Evolutionary conservation across 2,329 filamentous ascomycete species (phyloP).

Genomic region (Aspergillus pseudoglaucus): DNA sequence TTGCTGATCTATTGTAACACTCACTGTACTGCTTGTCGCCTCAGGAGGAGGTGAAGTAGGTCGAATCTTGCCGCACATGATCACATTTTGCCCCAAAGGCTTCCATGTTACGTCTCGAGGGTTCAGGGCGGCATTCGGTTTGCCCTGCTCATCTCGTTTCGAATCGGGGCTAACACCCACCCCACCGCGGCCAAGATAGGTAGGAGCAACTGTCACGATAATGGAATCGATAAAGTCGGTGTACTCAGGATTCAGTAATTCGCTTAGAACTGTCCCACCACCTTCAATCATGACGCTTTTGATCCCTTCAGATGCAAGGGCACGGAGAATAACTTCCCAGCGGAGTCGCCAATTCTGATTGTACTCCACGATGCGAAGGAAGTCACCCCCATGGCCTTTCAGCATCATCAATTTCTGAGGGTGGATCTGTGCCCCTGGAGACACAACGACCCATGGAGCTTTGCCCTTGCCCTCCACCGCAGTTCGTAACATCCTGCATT

Average conservation of each 20-base stretch:
- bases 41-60: slow-evolving; percentile 1
- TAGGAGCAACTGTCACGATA: slow-evolving; percentile 83
- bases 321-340: slow-evolving; percentile 60
- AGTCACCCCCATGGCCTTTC: slow-evolving; percentile 43
- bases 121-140: slow-evolving; percentile 56
- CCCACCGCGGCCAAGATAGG: slow-evolving; percentile 78
- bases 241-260: slow-evolving; percentile 60
- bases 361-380: slow-evolving; percentile 34
- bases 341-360: slow-evolving; percentile 44
- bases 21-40: not conserved
- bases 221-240: slow-evolving; percentile 65
- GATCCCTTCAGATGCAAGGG: slow-evolving; percentile 55
- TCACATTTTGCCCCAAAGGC: slow-evolving; percentile 73
- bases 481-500: slow-evolving; percentile 60
- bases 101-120: slow-evolving; percentile 65
- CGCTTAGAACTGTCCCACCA: slow-evolving; percentile 74
- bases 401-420: slow-evolving; percentile 40
- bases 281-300: slow-evolving; percentile 88
- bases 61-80: slow-evolving; percentile 64
- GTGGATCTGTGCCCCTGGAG: slow-evolving; percentile 41
- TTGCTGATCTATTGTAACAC: not conserved
- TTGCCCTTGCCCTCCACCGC: slow-evolving; percentile 60
- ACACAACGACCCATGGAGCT: slow-evolving; percentile 66
- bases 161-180: slow-evolving; percentile 69
- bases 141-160: slow-evolving; percentile 44